Evolutionary conservation across 345 rosid genomes (phyloP), one percentile per base, ranked within the genome.

Genomic region (Syzygium aromaticum): DNA sequence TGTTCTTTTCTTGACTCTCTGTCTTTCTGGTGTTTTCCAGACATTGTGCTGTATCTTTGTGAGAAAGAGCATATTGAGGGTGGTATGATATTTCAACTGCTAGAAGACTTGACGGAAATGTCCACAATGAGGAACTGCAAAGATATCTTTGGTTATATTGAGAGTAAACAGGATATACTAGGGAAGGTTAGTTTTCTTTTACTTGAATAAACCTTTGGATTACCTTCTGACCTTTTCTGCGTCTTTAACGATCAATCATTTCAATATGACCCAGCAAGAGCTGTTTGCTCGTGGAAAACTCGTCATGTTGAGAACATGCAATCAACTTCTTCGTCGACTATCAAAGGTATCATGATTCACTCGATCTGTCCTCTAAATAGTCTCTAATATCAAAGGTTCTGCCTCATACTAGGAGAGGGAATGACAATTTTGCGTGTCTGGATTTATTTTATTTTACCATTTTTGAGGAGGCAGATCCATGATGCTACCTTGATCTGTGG

Each of bases 231-330:
- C 86, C 88, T 28, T 51, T 86, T 33, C 52, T 77, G 52, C 43
- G 59, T 85, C 56, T 46, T 88, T 33, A 77, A 84, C 3, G 4
- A 38, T 38, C 49, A 9, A 19, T 73, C 82, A 38, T 73, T 73
- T 38, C 49, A 73, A 19, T 82, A 86, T 84, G 23, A 27, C 77
- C 87, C 92, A 96, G 99, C 98, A 95, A 95, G 99, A 98, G 91
- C 96, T 98, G 59, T 98, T 98, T 94, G 98, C 99, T 86, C 99
- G 99, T 57, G 99, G 99, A 88, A 95, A 98, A 90, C 98, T 98
- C 89, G 99, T 98, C 77, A 98, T 98, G 99, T 91, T 98, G 96
- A 95, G 99, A 90, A 98, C 99, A 23, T 98, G 99, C 91, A 98
- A 98, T 92, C 99, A 98, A 93, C 99, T 98, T 90, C 99, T 98